Evolutionary conservation across 2,329 filamentous ascomycete genomes (phyloP).

Genomic region (Cyanodermella asteris): DNA sequence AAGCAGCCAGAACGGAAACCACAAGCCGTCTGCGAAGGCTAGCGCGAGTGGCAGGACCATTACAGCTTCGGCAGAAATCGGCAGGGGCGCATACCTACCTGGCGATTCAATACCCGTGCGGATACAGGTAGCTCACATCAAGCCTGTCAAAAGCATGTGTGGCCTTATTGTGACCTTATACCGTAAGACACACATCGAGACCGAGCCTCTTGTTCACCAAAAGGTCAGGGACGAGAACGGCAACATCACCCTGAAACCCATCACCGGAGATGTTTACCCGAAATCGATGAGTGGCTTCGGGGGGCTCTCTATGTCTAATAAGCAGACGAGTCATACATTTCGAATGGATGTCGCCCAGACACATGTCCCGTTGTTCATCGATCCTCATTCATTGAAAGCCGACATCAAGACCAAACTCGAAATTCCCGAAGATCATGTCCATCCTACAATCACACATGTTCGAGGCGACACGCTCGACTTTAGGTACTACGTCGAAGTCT

Average conservation of each 20-base stretch:
- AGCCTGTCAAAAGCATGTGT: slow-evolving; percentile 71
- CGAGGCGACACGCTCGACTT: slow-evolving; percentile 91
- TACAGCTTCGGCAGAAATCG: slow-evolving; percentile 62
- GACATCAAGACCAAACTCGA: slow-evolving; percentile 65
- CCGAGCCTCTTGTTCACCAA: too few species aligned
- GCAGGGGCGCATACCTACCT: slow-evolving; percentile 63
- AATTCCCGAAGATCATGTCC: slow-evolving; percentile 73
- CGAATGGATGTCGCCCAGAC: slow-evolving; percentile 84
- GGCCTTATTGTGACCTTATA: slow-evolving; percentile 87
- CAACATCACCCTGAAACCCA: slow-evolving; percentile 35
- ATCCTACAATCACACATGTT: slow-evolving; percentile 75
- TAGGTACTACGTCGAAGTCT: slow-evolving; percentile 79
- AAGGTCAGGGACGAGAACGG: too few species aligned
- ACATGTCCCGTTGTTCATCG: slow-evolving; percentile 70
- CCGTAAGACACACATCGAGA: slow-evolving; percentile 75
- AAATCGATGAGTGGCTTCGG: slow-evolving; percentile 70
- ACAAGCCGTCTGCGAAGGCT: slow-evolving; percentile 8
- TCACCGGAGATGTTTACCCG: slow-evolving; percentile 60
- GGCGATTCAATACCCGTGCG: slow-evolving; percentile 66
- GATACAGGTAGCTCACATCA: slow-evolving; percentile 69
- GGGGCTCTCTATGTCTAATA: slow-evolving; percentile 67
- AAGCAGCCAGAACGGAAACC: slow-evolving; percentile 9
- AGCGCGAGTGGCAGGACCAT: slow-evolving; percentile 40
- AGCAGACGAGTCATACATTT: slow-evolving; percentile 76
- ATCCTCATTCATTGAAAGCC: slow-evolving; percentile 56